A percentile compares a stretch with the other conserved stretches of the same genome.
These are phyloP conservation scores for Tulasnella sp. DNA, from an alignment of 768 basidiomycete species.

Conservation along the genomic window DNA sequence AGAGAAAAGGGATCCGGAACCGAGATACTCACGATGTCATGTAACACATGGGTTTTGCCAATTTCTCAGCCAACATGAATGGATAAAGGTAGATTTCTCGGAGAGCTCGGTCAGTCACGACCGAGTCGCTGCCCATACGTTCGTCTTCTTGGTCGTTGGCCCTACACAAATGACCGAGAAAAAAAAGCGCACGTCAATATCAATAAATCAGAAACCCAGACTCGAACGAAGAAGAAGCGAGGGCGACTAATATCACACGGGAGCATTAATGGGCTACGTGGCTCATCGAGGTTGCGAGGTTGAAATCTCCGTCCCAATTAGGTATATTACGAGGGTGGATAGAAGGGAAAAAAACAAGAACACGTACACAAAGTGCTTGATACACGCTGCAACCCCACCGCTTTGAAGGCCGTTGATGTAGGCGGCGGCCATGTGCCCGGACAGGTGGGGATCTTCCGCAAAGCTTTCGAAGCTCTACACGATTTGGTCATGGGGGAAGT, in stretches of 20 bases:
- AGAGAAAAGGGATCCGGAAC: not conserved
- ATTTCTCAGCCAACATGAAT: conserved; percentile 64
- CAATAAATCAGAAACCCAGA: not conserved
- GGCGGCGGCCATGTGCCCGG: conserved; percentile 68
- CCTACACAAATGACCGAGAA: too few relatives aligned
- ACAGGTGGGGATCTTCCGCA: conserved; percentile 72
- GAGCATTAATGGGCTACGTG: too few relatives aligned
- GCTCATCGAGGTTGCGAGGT: not conserved
- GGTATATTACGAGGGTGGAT: too few relatives aligned
- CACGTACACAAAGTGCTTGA: conserved; percentile 63
- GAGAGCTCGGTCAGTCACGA: conserved; percentile 67
- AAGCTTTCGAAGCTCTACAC: conserved; percentile 24
- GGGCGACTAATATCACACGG: too few relatives aligned
- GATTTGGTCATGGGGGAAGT: too few relatives aligned
- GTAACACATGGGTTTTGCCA: conserved; percentile 52
- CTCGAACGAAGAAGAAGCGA: too few relatives aligned
- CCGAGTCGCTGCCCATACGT: conserved; percentile 65
- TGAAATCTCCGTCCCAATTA: not conserved
- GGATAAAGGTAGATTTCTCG: conserved; percentile 75
- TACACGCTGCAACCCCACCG: conserved; percentile 66
- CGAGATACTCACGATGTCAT: conserved; percentile 61
- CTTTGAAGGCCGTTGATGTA: conserved; percentile 73
- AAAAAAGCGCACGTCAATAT: not conserved
- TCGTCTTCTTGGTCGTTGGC: conserved; percentile 77
- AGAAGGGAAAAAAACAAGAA: too few relatives aligned